Evolutionary conservation across 1,139 yeast species (phyloP).

Genomic region (Debaryomycetaceae sp.): DNA sequence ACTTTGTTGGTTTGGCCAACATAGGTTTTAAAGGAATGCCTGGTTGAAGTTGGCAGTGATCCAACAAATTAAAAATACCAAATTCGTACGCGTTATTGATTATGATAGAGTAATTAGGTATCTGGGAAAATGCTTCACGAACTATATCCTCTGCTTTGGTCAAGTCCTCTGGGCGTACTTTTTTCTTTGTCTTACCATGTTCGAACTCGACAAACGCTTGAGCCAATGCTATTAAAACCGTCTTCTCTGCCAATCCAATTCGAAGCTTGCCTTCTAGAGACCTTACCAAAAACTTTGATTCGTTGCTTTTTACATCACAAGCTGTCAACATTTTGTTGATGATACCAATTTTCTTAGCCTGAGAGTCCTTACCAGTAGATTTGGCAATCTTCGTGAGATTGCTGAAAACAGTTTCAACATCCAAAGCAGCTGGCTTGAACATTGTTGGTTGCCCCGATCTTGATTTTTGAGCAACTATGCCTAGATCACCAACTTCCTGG

Average conservation of each 20-base stretch:
- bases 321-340: conserved; percentile 85
- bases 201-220: conserved; percentile 77
- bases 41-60: conserved; percentile 74
- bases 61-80: conserved; percentile 65
- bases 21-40: conserved; percentile 96
- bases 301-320: conserved; percentile 65
- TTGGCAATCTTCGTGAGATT: conserved; percentile 76
- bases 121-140: conserved; percentile 81
- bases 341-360: conserved; percentile 66
- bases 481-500: conserved; percentile 83
- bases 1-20: conserved; percentile 97
- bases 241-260: conserved; percentile 91
- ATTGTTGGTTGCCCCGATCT: conserved; percentile 84
- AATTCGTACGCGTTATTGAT: conserved; percentile 61
- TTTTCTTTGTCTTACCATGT: conserved; percentile 13
- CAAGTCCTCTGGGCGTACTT: conserved; percentile 37
- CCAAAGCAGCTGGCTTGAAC: conserved; percentile 86
- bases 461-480: conserved; percentile 81
- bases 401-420: conserved; percentile 68
- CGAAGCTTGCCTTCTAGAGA: conserved; percentile 90
- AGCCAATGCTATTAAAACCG: conserved; percentile 78
- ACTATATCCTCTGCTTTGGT: conserved; percentile 71
- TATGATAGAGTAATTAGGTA: conserved; percentile 86
- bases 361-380: conserved; percentile 82
- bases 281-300: conserved; percentile 86